Percentiles rank a stretch among this genome's conserved stretches.
Evolutionary conservation across 768 basidiomycete species (phyloP).

Genomic region (Tricholoma hemisulphureum): DNA sequence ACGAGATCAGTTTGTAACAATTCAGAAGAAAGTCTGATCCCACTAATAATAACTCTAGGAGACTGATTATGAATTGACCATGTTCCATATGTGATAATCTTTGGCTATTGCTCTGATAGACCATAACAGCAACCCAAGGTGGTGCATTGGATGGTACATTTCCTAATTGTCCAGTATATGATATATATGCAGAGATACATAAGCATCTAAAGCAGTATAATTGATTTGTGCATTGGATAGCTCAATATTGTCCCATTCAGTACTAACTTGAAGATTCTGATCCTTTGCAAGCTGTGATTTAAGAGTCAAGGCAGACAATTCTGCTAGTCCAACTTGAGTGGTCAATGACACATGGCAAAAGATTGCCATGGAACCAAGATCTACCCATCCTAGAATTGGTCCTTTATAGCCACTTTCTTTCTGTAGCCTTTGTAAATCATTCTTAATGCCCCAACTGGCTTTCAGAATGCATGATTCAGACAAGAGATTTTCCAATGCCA

Average conservation of each 20-base stretch:
- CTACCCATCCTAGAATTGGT: slow-evolving; percentile 25
- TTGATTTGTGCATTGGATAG: slow-evolving; percentile 12
- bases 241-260: slow-evolving; percentile 16
- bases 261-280: slow-evolving; percentile 14
- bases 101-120: not conserved
- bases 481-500: too few species aligned
- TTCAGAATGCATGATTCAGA: slow-evolving; percentile 6
- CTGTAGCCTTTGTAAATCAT: slow-evolving; percentile 4
- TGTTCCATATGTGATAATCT: not conserved
- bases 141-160: not conserved
- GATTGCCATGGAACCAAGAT: slow-evolving; percentile 30
- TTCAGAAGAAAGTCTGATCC: not conserved
- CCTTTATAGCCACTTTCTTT: slow-evolving; percentile 1
- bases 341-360: slow-evolving; percentile 14
- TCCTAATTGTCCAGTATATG: not conserved
- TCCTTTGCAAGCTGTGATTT: slow-evolving; percentile 19
- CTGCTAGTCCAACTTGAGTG: slow-evolving; percentile 25
- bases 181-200: slow-evolving; percentile 15
- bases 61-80: not conserved
- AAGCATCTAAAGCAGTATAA: slow-evolving; percentile 23
- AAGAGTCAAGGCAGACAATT: slow-evolving; percentile 28
- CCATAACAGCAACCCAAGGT: not conserved
- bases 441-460: slow-evolving; percentile 6
- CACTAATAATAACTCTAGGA: not conserved
- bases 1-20: too few species aligned